Base-by-base conservation (phyloP, 305 asterid species). In the Fraxinus baroniana region DNA sequence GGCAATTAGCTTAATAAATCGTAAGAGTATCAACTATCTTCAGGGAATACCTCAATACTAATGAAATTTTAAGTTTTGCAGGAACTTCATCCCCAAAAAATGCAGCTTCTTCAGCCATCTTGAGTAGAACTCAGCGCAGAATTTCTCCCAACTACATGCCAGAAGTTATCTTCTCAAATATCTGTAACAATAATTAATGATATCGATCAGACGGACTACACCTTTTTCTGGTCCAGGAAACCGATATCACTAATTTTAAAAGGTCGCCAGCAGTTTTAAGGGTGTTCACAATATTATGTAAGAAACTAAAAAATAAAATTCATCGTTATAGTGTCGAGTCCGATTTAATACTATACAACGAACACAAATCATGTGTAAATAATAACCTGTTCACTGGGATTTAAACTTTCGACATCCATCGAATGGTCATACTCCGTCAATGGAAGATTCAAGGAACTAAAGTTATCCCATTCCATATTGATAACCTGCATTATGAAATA, bases 61-160 rank as follows among this genome's bases (percentile, higher is more conserved):
- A 93, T 22, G 91, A 90, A 73, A 79, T 80, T 87, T 76, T 90
- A 41, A 92, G 93, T 81, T 91, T 95, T 28, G 91, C 75, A 10
- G 95, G 98, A 81, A 91, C 93, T 76, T 87, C 94, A 41, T 91
- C 93, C n/a, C 98, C 98, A 15, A 93, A 95, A 82, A 95, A 87
- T 41, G 86, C 88, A 72, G 89, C 92, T 89, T 94, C 98, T 83
- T 90, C 94, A 24, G 97, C 94, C 91, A 94, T 52, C 89, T 72
- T 91, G 15, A 90, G 92, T 24, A 95, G 91, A 77, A 95, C 92
- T 87, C 91, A 84, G 41, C 97, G 93, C 81, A 94, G 52, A 78
- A 95, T 89, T 80, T 95, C 98, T 35, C 97, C 97, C 94, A 95
- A 88, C 83, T 94, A 95, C 98, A 95, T 91, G 73, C 98, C 98